Evolutionary conservation across 2,329 filamentous ascomycete species (phyloP).

Genomic region (Fusarium siculi): DNA sequence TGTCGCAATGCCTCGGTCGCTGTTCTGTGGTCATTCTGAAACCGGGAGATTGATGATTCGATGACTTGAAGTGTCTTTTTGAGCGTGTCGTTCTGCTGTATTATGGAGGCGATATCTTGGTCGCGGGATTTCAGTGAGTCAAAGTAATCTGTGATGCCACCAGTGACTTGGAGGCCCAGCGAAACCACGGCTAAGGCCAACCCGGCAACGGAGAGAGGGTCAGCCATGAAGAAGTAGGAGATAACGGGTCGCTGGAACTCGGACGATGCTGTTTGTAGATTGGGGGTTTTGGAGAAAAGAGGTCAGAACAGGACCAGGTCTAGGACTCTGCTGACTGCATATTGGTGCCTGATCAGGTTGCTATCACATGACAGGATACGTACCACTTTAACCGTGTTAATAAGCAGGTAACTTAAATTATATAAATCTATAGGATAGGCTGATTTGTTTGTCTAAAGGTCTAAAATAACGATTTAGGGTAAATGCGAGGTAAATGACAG

Average conservation of each 20-base stretch:
- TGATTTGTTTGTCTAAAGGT: no score
- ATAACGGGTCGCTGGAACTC: no score
- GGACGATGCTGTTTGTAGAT: no score
- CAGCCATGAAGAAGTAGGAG: not conserved
- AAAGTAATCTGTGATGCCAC: not conserved
- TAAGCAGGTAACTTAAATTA: not conserved
- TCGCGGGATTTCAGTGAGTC: not conserved
- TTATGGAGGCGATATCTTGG: not conserved
- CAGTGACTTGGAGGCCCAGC: rapidly evolving
- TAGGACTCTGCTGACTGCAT: not conserved
- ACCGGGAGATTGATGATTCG: not conserved
- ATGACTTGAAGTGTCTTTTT: not conserved
- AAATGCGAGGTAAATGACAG: no score
- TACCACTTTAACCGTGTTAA: not conserved
- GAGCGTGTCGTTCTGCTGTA: not conserved
- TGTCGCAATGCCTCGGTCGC: not conserved
- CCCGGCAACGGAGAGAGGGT: not conserved
- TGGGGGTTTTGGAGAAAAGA: no score
- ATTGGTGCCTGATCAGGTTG: not conserved
- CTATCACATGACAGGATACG: no score
- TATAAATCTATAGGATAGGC: not conserved
- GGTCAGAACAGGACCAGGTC: not conserved
- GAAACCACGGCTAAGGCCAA: not conserved
- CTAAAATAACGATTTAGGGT: no score
- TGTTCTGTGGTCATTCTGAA: not conserved